Percentiles rank a stretch among this genome's conserved stretches.
Conservation (phyloP, 768 basidiomycete genomes). For the Mycena amicta region DNA sequence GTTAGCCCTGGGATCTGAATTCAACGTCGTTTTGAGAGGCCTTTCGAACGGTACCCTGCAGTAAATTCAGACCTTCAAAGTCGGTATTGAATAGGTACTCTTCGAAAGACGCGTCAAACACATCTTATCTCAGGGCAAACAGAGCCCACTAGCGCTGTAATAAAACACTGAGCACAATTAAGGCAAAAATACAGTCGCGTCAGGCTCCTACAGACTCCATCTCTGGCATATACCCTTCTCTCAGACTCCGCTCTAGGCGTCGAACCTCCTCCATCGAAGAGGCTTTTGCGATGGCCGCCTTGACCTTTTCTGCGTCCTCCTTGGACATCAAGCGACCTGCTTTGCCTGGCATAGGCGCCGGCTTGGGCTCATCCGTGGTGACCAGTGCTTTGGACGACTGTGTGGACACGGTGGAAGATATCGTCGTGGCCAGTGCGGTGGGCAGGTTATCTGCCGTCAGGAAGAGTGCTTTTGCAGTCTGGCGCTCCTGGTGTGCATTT, state of each 20-base stretch:
- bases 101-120: slow-evolving; percentile 9
- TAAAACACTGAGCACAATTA: no score
- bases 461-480: slow-evolving; percentile 74
- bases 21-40: no score
- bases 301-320: slow-evolving; percentile 87
- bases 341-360: slow-evolving; percentile 55
- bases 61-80: no score
- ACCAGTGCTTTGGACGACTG: slow-evolving; percentile 61
- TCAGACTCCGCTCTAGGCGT: slow-evolving; percentile 76
- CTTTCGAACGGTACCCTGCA: no score
- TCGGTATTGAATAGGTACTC: slow-evolving; percentile 15
- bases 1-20: no score
- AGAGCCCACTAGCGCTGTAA: no score
- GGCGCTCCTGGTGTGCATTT: slow-evolving; percentile 65
- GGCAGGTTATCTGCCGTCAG: slow-evolving; percentile 77
- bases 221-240: slow-evolving; percentile 82
- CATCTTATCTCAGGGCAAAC: background rate
- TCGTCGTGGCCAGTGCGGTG: slow-evolving; percentile 77
- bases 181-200: slow-evolving; percentile 38
- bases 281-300: slow-evolving; percentile 86
- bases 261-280: slow-evolving; percentile 89
- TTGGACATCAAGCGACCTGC: slow-evolving; percentile 89
- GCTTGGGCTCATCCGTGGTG: slow-evolving; percentile 80
- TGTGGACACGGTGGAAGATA: slow-evolving; percentile 73
- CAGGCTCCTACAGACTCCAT: slow-evolving; percentile 79